Percentiles rank a stretch among this genome's conserved stretches.
These are phyloP conservation scores for Tylopilus sp. DNA, from an alignment of 1,284 basidiomycete species.

Conservation along the genomic window DNA sequence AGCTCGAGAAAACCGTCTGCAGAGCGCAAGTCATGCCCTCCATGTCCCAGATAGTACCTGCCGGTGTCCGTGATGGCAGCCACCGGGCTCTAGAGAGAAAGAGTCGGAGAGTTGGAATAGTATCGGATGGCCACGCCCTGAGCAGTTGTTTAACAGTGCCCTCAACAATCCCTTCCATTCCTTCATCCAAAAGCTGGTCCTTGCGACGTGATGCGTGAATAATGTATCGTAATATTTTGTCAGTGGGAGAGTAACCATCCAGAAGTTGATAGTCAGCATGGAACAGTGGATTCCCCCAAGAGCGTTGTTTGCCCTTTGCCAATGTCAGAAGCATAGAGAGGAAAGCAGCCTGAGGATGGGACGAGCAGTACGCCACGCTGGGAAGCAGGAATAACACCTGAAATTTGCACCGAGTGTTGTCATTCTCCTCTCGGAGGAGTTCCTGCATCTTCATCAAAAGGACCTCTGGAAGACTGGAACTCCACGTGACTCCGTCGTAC, in stretches of 20 bases:
- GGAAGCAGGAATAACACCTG: neutral
- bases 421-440: neutral
- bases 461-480: neutral
- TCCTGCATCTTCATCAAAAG: neutral
- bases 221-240: neutral
- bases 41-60: neutral
- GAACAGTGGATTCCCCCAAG: neutral
- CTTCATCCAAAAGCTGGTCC: no score
- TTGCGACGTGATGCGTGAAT: neutral
- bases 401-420: neutral
- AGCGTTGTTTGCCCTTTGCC: neutral
- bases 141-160: neutral
- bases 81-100: no score
- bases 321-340: neutral
- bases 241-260: neutral
- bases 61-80: no score
- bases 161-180: no score
- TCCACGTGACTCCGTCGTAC: neutral
- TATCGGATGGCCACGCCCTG: neutral
- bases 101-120: neutral
- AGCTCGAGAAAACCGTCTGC: neutral
- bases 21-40: neutral
- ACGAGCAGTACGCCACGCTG: neutral
- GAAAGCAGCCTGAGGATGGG: conserved; percentile 2
- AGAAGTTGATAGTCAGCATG: neutral